These are phyloP conservation scores for Alliaria petiolata DNA, from an alignment of 345 rosid genomes.

Conservation along the genomic window DNA sequence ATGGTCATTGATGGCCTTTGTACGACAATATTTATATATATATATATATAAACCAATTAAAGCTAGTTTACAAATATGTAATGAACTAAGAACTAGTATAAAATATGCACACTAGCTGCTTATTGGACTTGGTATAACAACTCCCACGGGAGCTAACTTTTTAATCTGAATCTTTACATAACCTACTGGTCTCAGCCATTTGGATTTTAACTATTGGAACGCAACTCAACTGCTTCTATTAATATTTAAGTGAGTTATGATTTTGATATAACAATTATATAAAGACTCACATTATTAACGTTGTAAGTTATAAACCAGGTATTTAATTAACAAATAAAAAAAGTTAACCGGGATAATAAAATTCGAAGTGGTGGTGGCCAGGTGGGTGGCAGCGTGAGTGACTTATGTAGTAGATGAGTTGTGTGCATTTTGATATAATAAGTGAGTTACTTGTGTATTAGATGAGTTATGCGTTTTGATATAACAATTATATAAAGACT, in stretches of 20 bases:
- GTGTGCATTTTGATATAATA: too few relatives aligned
- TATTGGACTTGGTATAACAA: slow-evolving; percentile 27
- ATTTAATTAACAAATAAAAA: background rate
- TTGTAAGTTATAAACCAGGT: background rate
- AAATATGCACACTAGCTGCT: slow-evolving; percentile 3
- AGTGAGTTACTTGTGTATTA: too few relatives aligned
- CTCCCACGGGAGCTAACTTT: slow-evolving; percentile 5
- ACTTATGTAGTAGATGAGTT: too few relatives aligned
- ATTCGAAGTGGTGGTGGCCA: background rate
- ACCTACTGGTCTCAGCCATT: background rate
- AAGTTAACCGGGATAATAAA: background rate
- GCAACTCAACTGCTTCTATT: slow-evolving; percentile 2
- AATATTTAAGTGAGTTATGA: background rate
- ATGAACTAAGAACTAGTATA: background rate
- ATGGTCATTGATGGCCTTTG: background rate
- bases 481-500: background rate
- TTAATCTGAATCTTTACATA: slow-evolving; percentile 2
- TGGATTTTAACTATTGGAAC: slow-evolving; percentile 19
- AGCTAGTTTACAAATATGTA: background rate
- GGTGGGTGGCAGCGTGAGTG: slow-evolving; percentile 12
- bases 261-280: background rate
- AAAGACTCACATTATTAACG: slow-evolving; percentile 18
- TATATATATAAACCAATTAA: background rate
- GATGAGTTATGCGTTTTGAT: too few relatives aligned
- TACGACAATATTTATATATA: background rate